Percentiles rank a stretch among this genome's conserved stretches.
These are phyloP conservation scores for Metahyphopichia silvanorum DNA, from an alignment of 805 yeast species.

Conservation along the genomic window DNA sequence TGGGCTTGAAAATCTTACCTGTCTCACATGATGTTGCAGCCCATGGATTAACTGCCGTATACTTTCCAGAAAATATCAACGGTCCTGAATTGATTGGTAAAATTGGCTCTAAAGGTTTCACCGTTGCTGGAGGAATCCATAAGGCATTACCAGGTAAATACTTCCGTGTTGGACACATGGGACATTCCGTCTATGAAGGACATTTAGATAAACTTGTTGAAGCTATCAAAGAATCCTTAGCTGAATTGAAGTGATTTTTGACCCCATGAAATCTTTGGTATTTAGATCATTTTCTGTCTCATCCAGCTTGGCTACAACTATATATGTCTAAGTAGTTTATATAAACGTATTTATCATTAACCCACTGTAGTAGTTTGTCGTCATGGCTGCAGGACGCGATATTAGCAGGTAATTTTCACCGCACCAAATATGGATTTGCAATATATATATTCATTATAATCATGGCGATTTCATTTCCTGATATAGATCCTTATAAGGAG, in stretches of 20 bases:
- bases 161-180: slow-evolving; percentile 97
- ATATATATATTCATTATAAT: not conserved
- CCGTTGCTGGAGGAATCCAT: slow-evolving; percentile 89
- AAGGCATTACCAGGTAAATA: slow-evolving; percentile 75
- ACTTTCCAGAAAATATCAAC: slow-evolving; percentile 71
- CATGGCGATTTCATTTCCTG: slow-evolving; percentile 45
- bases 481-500: slow-evolving; percentile 60
- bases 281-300: not conserved
- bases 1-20: slow-evolving; percentile 73
- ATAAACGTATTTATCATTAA: no score
- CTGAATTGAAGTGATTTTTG: slow-evolving; percentile 13
- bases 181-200: slow-evolving; percentile 56
- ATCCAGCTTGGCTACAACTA: not conserved
- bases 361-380: no score
- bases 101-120: slow-evolving; percentile 62
- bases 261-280: not conserved
- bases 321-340: not conserved
- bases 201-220: slow-evolving; percentile 32
- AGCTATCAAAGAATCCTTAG: slow-evolving; percentile 31
- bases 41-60: slow-evolving; percentile 82
- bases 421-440: not conserved
- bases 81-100: slow-evolving; percentile 63
- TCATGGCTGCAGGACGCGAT: no score
- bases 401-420: no score
- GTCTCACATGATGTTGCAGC: slow-evolving; percentile 61